These are phyloP conservation scores for Dunaliella primolecta DNA, from an alignment of 139 green algal species.

Conservation along the genomic window DNA sequence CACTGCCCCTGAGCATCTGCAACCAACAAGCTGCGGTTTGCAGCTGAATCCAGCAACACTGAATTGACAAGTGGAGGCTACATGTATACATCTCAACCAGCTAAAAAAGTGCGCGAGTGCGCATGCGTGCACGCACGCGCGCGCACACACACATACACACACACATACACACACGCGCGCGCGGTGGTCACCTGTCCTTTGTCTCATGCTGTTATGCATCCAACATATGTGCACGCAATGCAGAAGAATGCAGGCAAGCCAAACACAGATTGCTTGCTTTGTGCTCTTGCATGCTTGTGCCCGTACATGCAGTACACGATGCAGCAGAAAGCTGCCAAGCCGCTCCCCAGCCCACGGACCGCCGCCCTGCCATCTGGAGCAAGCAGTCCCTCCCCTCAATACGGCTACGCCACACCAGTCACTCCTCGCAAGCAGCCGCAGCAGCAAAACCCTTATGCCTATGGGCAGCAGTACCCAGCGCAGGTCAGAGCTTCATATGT, in stretches of 20 bases:
- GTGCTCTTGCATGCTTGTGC: too few species aligned
- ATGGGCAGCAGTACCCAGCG: background rate
- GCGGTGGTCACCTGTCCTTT: background rate
- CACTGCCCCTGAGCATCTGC: too few species aligned
- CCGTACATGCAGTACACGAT: conserved; percentile 13
- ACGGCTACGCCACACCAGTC: background rate
- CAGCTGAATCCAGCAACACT: too few species aligned
- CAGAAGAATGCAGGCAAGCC: too few species aligned
- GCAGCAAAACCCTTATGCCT: background rate
- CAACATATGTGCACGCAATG: background rate
- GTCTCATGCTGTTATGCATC: background rate
- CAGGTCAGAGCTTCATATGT: too few species aligned
- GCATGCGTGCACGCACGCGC: background rate
- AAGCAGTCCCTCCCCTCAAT: background rate
- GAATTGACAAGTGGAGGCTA: too few species aligned
- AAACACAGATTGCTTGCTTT: too few species aligned
- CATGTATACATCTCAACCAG: too few species aligned
- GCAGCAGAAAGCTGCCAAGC: conserved; percentile 11
- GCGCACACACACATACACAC: background rate
- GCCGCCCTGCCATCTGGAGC: background rate
- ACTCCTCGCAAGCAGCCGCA: too few species aligned
- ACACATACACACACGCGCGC: background rate
- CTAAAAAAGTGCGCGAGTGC: background rate
- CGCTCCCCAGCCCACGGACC: background rate
- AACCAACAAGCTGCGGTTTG: too few species aligned